Percentiles rank a stretch among this genome's conserved stretches.
phyloP scores from a whole-genome alignment of 805 yeast genomes.

The Ogataea pilisensis region DNA sequence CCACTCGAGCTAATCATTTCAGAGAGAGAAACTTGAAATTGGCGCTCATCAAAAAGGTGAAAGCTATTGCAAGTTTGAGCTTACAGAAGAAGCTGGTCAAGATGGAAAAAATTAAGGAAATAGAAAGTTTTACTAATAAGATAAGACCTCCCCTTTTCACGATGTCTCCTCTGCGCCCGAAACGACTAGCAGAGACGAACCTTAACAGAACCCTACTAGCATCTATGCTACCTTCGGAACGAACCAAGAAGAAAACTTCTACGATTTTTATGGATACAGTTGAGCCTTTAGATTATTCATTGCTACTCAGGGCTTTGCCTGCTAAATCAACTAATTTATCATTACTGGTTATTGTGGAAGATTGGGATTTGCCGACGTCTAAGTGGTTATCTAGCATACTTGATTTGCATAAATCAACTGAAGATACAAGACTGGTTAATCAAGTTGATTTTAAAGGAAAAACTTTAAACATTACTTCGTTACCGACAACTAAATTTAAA shows the following conservation, averaged over 20 bases:
- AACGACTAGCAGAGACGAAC: background rate
- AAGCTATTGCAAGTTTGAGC: slow-evolving; percentile 22
- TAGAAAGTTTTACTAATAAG: slow-evolving; percentile 23
- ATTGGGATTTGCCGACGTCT: slow-evolving; percentile 44
- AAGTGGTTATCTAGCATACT: slow-evolving; percentile 49
- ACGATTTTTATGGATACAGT: too few relatives aligned
- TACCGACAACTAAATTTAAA: slow-evolving; percentile 36
- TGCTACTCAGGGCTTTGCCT: too few relatives aligned
- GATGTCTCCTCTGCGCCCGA: background rate
- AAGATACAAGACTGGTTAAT: slow-evolving; percentile 10
- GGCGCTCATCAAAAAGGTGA: slow-evolving; percentile 31
- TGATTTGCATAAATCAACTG: slow-evolving; percentile 26
- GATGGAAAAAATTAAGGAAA: slow-evolving; percentile 39
- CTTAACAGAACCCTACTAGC: too few relatives aligned
- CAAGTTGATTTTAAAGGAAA: slow-evolving; percentile 4
- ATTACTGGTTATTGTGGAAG: slow-evolving; percentile 38
- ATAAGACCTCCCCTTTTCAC: slow-evolving; percentile 17
- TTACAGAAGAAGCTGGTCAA: slow-evolving; percentile 26
- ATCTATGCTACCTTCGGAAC: too few relatives aligned
- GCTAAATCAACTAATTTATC: slow-evolving; percentile 27
- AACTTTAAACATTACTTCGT: slow-evolving; percentile 34
- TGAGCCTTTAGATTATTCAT: too few relatives aligned
- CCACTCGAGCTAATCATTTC: slow-evolving; percentile 42
- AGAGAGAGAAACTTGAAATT: slow-evolving; percentile 32
- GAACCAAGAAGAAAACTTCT: too few relatives aligned